Evolutionary conservation across 768 basidiomycete species (phyloP), one percentile per base, ranked within the genome.

Genomic region (Hygrocybe coccinea): DNA sequence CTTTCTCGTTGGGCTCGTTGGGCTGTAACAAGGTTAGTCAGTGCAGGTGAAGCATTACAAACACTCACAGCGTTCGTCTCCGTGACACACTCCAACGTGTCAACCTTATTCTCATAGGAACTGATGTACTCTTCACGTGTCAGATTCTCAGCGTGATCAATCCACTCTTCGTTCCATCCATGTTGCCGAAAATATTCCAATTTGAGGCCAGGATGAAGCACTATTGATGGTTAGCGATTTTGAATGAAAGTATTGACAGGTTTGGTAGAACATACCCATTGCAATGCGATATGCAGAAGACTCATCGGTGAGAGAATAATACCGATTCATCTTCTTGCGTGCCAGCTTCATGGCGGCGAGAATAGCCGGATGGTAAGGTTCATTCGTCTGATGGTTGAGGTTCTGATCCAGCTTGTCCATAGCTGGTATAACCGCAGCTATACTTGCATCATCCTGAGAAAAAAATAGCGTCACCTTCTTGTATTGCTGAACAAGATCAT

Each of bases 321-420:
- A 71, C 5, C 41, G 17, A 46, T 68, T 68, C 0, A 71, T 41
- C 0, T 58, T 64, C 9, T 52, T 58, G 45, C 66, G 65, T 5
- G 61, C 64, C 3, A 69, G 50, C 0, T 6, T 17, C 1, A 66
- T 19, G 0, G 62, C 49, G 1, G 58, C 57, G 5, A 11, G 11
- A 25, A 51, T 34, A 4, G 24, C n/a, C 21, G 25, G 9, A 38
- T 46, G 38, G n/a, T 56, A 48, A 2, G 52, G 50, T 2, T 54
- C 46, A 5, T 29, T 17, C 12, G 24, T 29, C 14, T 17, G 2
- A 6, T 12, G 29, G 10, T 54, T 56, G 22, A 69, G 43, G 7
- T 55, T 36, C 17, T 62, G 34, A 38, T 72, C 63, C 8, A 73
- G 65, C 12, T 55, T 45, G 43, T 74, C 69, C 68, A 73, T 70